Evolutionary conservation across 768 basidiomycete genomes (phyloP), one percentile per base, ranked within the genome.

Genomic region (Antrodiella citrinella): DNA sequence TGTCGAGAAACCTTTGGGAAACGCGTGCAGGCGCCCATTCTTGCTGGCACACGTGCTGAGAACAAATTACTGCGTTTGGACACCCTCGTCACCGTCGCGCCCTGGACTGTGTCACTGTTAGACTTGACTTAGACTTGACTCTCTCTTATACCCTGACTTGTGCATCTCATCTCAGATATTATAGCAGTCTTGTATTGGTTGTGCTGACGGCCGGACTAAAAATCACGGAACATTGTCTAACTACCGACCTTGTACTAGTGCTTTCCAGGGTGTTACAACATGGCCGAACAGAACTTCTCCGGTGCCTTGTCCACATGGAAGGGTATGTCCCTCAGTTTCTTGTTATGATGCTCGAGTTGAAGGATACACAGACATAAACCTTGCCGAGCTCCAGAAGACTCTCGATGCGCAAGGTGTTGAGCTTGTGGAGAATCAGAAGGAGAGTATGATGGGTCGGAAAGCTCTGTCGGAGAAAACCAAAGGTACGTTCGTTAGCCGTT

Each of bases 381-480:
- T 99, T 46, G 69, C 82, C 18, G 91, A 96, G 55, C 74, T 98
- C 22, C 95, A 98, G 69, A 94, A 91, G 71, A 86, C 83, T 3
- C 79, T 99, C 45, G 94, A 98, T 68, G 73, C 77, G 4, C 95
- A 97, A 54, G 94, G 93, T 3, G 76, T 97, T 26, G 94, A 98
- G 67, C 76, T 99, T 12, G 94, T 99, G 19, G 93, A 98, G 74
- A 94, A 94, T 69, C 94, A 97, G 74, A 99, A 97, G 72, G 95
- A 98, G 72, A 91, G 88, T 56, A 76, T 97, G 42, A 75, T 99
- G 2, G 93, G 93, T 9, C 78, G 96, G 40, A 99, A 97, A 67
- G 86, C 84, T 48, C 74, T 99, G 19, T 91, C 95, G 1, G 96
- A 98, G 70, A 86, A 88, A 65, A 99, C 96, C 0, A 90, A 95